Percentiles rank a stretch among this genome's conserved stretches.
Conservation (phyloP, 148 eudicot species). For the Arctostaphylos glauca region DNA sequence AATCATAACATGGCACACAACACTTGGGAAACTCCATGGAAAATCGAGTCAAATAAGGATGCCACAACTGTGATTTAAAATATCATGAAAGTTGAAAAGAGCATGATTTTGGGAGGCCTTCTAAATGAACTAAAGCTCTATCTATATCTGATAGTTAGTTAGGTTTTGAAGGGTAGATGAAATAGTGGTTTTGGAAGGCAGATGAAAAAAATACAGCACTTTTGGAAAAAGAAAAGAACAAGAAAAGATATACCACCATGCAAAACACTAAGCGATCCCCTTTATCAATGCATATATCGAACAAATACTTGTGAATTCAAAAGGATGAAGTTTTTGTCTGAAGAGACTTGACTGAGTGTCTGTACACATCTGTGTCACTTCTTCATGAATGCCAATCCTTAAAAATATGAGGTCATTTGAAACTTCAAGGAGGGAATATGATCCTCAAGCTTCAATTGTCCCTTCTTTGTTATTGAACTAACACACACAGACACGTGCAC, state of each 20-base stretch:
- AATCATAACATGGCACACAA: background rate
- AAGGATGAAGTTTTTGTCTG: constrained; percentile 9
- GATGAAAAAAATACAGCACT: background rate
- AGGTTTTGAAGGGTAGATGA: constrained; percentile 33
- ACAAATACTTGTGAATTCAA: constrained; percentile 15
- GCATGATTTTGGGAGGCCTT: background rate
- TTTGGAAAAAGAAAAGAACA: no score
- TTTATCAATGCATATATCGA: background rate
- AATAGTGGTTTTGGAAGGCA: constrained; percentile 18
- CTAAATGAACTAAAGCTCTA: background rate
- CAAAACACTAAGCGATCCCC: background rate
- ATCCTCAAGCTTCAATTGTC: constrained; percentile 13
- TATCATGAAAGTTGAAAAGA: background rate
- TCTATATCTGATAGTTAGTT: constrained; percentile 13
- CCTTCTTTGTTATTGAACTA: constrained; percentile 16
- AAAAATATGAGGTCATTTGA: constrained; percentile 14
- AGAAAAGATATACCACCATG: background rate
- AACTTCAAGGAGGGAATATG: constrained; percentile 6
- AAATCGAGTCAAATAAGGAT: background rate
- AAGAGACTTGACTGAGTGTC: constrained; percentile 4
- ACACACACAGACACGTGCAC: background rate
- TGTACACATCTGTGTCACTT: constrained; percentile 13
- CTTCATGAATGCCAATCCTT: constrained; percentile 22
- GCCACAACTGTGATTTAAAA: background rate
- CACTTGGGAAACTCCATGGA: background rate